Percentiles rank a stretch among this genome's conserved stretches.
Conservation (phyloP, 352 stramenopile genomes). For the Phytophthora macrochlamydospora region DNA sequence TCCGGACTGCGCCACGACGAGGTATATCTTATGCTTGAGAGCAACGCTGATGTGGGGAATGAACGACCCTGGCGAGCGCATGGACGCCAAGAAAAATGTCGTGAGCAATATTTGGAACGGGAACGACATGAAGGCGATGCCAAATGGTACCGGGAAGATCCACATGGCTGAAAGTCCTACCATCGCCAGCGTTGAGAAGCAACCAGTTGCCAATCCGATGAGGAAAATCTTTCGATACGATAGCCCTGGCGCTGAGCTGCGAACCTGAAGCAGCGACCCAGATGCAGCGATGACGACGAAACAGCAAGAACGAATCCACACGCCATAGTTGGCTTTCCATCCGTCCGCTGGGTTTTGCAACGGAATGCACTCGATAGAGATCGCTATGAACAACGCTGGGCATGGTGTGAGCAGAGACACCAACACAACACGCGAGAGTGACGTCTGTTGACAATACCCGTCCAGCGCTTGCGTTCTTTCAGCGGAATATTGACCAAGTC, state of each 20-base stretch:
- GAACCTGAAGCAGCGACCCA: not conserved
- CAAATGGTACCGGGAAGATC: not conserved
- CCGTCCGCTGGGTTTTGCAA: slow-evolving; percentile 1
- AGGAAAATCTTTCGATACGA: not conserved
- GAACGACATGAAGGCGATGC: not conserved
- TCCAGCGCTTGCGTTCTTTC: not conserved
- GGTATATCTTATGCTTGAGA: not conserved
- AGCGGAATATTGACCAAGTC: not conserved
- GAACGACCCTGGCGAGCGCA: not conserved
- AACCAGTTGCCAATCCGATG: not conserved
- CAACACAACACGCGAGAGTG: not conserved
- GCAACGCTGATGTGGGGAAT: not conserved
- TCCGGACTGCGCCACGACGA: not conserved
- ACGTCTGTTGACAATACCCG: not conserved
- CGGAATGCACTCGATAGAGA: not conserved
- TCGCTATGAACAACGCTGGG: not conserved
- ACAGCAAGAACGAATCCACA: not conserved
- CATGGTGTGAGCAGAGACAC: not conserved
- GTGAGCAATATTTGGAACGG: not conserved
- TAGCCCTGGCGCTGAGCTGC: not conserved
- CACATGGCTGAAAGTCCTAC: not conserved
- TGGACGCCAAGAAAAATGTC: not conserved
- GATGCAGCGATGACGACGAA: not conserved
- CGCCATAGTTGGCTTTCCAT: slow-evolving; percentile 9
- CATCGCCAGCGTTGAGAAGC: not conserved